Percentiles rank a stretch among this genome's conserved stretches.
Conservation (phyloP, 768 basidiomycete genomes). For the Sporobolomyces phaffii region DNA sequence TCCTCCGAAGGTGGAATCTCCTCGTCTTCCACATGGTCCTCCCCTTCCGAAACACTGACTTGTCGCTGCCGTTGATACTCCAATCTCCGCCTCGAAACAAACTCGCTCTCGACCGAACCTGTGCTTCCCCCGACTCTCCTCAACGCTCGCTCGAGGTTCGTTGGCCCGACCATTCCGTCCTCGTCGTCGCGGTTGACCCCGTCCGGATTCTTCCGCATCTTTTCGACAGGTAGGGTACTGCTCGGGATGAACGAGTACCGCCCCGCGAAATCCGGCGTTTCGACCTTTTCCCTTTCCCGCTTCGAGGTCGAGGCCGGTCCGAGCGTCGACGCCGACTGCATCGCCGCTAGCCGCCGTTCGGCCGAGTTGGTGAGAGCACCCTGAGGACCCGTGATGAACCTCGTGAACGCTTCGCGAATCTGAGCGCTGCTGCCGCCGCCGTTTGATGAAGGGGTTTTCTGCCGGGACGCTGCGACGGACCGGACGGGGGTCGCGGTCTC, state of each 20-base stretch:
- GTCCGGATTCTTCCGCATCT: background rate
- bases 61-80: too few species aligned
- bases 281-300: background rate
- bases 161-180: background rate
- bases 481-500: background rate
- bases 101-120: background rate
- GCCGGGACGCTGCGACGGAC: background rate
- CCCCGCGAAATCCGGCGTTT: slow-evolving; percentile 20
- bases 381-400: slow-evolving; percentile 30
- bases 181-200: background rate
- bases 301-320: background rate
- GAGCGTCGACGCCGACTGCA: background rate
- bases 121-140: background rate
- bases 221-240: slow-evolving; percentile 8
- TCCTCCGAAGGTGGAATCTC: background rate
- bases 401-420: slow-evolving; percentile 29
- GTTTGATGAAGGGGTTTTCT: background rate
- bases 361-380: slow-evolving; percentile 26
- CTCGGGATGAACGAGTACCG: slow-evolving; percentile 20
- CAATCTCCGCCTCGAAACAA: background rate
- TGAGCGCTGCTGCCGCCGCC: slow-evolving; percentile 4
- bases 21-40: too few species aligned
- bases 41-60: too few species aligned
- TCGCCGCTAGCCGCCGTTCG: slow-evolving; percentile 11
- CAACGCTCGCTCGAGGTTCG: slow-evolving; percentile 7